A percentile compares a stretch with the other conserved stretches of the same genome.
phyloP scores from a whole-genome alignment of 768 basidiomycete genomes.

The Crepidotus variabilis region DNA sequence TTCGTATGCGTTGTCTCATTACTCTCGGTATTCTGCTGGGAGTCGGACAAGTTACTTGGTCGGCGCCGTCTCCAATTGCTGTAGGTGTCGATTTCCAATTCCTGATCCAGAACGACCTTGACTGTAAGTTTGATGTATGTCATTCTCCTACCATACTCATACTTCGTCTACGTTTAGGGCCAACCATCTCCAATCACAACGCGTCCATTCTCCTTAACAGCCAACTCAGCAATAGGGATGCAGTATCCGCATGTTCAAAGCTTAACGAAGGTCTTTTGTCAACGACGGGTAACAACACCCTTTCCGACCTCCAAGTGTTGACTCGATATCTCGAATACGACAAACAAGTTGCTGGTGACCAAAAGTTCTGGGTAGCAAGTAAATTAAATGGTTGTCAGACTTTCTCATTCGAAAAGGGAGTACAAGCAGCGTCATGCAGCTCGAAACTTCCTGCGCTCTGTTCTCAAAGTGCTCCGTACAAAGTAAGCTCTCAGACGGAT shows the following conservation, averaged over 20 bases:
- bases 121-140: constrained; percentile 18
- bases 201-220: constrained; percentile 15
- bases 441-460: constrained; percentile 21
- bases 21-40: neutral
- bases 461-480: constrained; percentile 26
- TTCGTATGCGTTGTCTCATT: neutral
- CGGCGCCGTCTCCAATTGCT: neutral
- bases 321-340: constrained; percentile 12
- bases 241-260: constrained; percentile 13
- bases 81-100: constrained; percentile 22
- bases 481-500: constrained; percentile 19
- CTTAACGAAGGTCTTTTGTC: constrained; percentile 20
- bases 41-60: neutral
- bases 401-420: constrained; percentile 12
- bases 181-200: constrained; percentile 16
- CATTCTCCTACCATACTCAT: neutral
- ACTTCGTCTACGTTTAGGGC: constrained; percentile 12
- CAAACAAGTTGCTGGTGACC: neutral
- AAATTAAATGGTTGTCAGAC: constrained; percentile 8
- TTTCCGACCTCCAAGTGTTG: constrained; percentile 13
- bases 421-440: constrained; percentile 16
- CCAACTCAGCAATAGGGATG: constrained; percentile 8
- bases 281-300: constrained; percentile 15
- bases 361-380: constrained; percentile 16
- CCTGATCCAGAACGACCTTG: constrained; percentile 31